These are phyloP conservation scores for Lactifluus rugatus DNA, from an alignment of 768 basidiomycete genomes.

Conservation along the genomic window DNA sequence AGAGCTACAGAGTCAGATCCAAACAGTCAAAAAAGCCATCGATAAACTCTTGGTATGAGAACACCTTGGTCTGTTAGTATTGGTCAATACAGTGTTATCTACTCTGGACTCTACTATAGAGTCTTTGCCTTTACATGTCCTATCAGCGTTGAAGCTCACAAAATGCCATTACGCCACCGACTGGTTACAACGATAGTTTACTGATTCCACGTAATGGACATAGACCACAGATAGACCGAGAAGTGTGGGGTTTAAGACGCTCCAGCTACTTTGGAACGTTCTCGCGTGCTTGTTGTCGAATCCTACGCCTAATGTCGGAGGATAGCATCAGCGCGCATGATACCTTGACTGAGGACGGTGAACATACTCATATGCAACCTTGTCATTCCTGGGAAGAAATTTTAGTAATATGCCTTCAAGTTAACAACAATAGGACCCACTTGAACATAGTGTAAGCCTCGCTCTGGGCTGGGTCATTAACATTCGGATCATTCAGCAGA, in stretches of 20 bases:
- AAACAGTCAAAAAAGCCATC: constrained; percentile 71
- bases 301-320: constrained; percentile 47
- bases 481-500: constrained; percentile 89
- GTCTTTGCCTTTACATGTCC: not conserved
- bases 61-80: not conserved
- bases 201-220: constrained; percentile 7
- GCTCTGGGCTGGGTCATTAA: constrained; percentile 95
- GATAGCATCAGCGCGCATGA: not conserved
- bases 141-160: not conserved
- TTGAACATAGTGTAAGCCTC: constrained; percentile 99
- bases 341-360: not conserved
- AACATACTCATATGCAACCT: constrained; percentile 81
- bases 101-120: not conserved
- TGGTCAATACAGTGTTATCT: not conserved
- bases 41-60: constrained; percentile 51
- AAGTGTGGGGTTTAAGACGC: not conserved
- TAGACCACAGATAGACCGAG: constrained; percentile 8
- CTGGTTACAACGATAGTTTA: constrained; percentile 11
- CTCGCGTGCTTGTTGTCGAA: constrained; percentile 81
- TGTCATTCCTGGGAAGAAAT: constrained; percentile 66
- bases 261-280: constrained; percentile 68
- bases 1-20: constrained; percentile 85
- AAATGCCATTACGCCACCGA: constrained; percentile 6
- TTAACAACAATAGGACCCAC: constrained; percentile 38
- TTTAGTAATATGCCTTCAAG: not conserved